Base-by-base conservation (phyloP, 2,329 filamentous ascomycete species). In the Stagonosporopsis chrysanthemi region DNA sequence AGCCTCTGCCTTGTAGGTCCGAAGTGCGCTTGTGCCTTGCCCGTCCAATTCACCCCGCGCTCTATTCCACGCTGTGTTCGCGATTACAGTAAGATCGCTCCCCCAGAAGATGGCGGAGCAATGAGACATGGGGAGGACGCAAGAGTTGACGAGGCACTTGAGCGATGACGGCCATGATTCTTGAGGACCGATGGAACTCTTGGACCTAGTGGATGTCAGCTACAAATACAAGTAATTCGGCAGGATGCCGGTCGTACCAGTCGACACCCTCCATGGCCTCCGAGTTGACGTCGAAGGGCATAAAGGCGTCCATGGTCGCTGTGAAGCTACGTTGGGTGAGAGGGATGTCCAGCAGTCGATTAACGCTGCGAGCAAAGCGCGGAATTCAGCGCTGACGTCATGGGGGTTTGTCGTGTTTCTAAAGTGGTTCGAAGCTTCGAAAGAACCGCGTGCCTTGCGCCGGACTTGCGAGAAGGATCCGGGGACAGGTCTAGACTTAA, bases 91-190 rank as follows among this genome's bases (percentile, higher is more conserved):
- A 22, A 78, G 65, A 11, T 77, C 69, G 9, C 71, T 60, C 15
- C 75, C 75, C 78, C 78, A 80, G 61, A 79, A 79, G 22, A 81
- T 69, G 39, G 77, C 78, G 3, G 77, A 66, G 11, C 77, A 75
- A 56, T 80, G 77, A 11, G 74, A 68, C 45, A 81, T 72, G 12
- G 77, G 74, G 17, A 76, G 67, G 17, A 80, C 60, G 26, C 77
- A 79, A 14, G 68, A 65, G 58, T 70, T 68, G 43, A 75, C 68
- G 43, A 75, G 69, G 44, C 64, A 68, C 47, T 53, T 64, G 31
- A 76, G 68, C 1, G 72, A 40, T 3, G 56, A n/a, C 0, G 77
- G 70, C 78, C 78, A 80, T 22, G 62, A 54, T 1, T 73, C 59
- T 24, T 70, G 71, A 6, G 65, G 54, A 1, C 78, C 77, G 4